Base-by-base conservation (phyloP, 2,329 filamentous ascomycete genomes). In the Madurella fahalii region DNA sequence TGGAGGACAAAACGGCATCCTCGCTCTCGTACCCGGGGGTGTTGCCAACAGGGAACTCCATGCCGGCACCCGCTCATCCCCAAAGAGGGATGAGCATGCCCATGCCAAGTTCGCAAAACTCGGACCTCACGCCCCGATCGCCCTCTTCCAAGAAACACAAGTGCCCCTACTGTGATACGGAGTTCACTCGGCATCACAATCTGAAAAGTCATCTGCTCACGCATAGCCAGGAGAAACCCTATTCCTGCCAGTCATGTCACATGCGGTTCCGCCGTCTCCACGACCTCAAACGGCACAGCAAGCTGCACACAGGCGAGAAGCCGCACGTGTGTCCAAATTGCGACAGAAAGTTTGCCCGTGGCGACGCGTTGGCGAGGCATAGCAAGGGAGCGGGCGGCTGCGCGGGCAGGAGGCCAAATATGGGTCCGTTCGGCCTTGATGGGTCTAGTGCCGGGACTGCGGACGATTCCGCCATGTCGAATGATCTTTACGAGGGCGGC, bases 161-260 rank as follows among this genome's bases (percentile, higher is more conserved):
- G 71, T 99, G 94, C 67, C 93, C 90, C 0, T 96, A 95, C 70
- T 99, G 94, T 77, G 84, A 90, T 40, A 96, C 94, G 5, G 94
- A 96, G 66, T 99, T 99, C 64, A 99, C 94, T 30, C 84, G 94
- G 43, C 94, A 97, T 68, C 94, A 97, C 69, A 97, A 99, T 66
- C 81, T 97, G 30, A 99, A 97, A 74, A 96, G 91, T 63, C 94
- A 99, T 74, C 81, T 99, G 54, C 82, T 99, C 68, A 97, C 94
- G 0, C 94, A 97, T 71, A 96, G 92, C 66, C 93, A 99, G 77
- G 94, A 99, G 71, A 99, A 99, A 72, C 94, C 94, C 0, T 99
- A 94, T 67, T 83, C 94, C 30, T 99, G 94, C 68, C 86, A 90
- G 58, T 90, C 89, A n/a, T 99, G 94, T 69, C 84, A 93, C 64